Percentiles rank a stretch among this genome's conserved stretches.
Conservation (phyloP, 1,284 basidiomycete genomes). For the Puccinia triticina region DNA sequence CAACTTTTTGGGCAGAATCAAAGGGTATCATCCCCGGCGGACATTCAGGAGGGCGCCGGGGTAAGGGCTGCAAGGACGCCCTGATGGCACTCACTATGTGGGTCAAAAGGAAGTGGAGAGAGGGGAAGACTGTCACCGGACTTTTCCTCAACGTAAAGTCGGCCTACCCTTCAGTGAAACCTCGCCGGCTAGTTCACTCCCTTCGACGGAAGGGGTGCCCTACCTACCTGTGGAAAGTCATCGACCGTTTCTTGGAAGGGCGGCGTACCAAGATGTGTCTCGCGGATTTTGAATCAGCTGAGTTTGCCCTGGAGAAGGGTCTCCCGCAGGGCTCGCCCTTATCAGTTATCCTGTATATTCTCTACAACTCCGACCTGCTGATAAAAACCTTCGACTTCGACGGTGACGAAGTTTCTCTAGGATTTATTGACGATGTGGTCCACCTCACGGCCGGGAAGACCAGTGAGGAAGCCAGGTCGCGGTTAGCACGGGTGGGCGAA, state of each 20-base stretch:
- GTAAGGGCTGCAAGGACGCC: neutral
- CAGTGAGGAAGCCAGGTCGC: neutral
- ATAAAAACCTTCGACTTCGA: neutral
- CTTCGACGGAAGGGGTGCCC: constrained; percentile 26
- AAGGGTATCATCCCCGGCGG: neutral
- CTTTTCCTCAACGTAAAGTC: constrained; percentile 32
- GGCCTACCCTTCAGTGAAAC: constrained; percentile 9
- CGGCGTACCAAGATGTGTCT: neutral
- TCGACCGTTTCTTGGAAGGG: neutral
- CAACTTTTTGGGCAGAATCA: constrained; percentile 2
- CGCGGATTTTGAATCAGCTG: neutral
- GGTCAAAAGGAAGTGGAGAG: constrained; percentile 25
- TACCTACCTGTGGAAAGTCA: neutral
- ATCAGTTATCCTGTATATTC: constrained; percentile 27
- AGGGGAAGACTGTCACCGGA: neutral
- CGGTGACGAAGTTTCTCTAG: neutral
- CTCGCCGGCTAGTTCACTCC: neutral
- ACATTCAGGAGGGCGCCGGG: constrained; percentile 25
- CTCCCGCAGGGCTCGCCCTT: too few species aligned
- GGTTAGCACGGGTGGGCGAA: neutral
- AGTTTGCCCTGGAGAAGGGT: neutral
- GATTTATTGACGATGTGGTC: constrained; percentile 32
- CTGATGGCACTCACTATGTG: constrained; percentile 3
- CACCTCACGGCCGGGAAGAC: neutral
- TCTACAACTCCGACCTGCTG: constrained; percentile 42